Base-by-base conservation (phyloP, 495 filamentous ascomycete species). In the Xylaria grammica region DNA sequence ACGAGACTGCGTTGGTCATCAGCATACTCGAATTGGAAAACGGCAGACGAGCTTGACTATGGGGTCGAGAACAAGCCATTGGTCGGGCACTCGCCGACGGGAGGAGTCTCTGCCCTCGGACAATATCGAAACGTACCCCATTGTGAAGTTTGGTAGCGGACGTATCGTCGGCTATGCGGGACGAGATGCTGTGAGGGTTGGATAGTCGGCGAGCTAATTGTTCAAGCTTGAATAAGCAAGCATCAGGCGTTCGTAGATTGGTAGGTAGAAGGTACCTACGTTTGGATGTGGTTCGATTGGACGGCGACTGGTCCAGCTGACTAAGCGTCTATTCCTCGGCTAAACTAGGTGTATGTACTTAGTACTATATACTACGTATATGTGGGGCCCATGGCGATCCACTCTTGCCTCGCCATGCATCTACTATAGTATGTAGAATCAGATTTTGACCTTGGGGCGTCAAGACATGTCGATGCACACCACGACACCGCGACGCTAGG, bases 1-100 rank as follows among this genome's bases (percentile, higher is more conserved):
- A 93, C 68, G 77, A 89, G 82, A 75, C 89, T 89, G 62, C 67
- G 45, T 52, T 20, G 44, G 15, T 51, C 58, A 17, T 60, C 45
- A 46, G 52, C 40, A 64, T 48, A 42, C 42, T 64, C 22, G 30
- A 19, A 49, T 46, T 46, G 2, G 4, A 20, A 19, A 45, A 11
- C 2, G n/a, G 27, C 8, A 54, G 11, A 34, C 13, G 40, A 19
- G 50, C 36, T 5, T 10, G 27, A 20, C 7, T 44, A 11, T 13
- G 19, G 29, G 52, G 8, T 20, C 32, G n/a, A 5, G 22, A n/a
- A 5, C 7, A 13, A 55, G 55, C 48, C 63, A 65, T 53, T 53
- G 55, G 45, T 22, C 17, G 32, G 45, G 11, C 22, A 44, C 20
- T 50, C 22, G 44, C 19, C 20, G 44, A 15, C 1, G 24, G 27